Conservation (phyloP, 331 rosid species). For the Spiraea crenata region DNA sequence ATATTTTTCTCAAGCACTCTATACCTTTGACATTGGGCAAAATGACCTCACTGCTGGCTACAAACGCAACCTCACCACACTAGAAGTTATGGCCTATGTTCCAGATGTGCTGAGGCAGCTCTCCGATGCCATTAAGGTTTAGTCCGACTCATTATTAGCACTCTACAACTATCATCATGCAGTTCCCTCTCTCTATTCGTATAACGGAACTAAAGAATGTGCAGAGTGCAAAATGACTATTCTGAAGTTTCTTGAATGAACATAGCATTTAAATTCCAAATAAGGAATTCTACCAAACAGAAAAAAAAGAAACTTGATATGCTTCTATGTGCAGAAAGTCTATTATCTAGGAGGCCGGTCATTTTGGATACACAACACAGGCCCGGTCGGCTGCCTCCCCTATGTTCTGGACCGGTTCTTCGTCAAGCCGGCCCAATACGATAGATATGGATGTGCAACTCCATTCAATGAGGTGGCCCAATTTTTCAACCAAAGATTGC, state of each 20-base stretch:
- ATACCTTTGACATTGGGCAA: constrained; percentile 79
- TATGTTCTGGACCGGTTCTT: constrained; percentile 48
- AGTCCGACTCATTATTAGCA: too few relatives aligned
- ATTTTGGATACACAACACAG: constrained; percentile 70
- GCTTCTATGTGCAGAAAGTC: constrained; percentile 12
- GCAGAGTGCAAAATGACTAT: too few relatives aligned
- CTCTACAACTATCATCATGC: too few relatives aligned
- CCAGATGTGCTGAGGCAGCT: constrained; percentile 55
- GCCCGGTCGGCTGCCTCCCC: constrained; percentile 74
- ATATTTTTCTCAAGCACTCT: constrained; percentile 49
- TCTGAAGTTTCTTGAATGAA: neutral
- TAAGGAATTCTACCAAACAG: too few relatives aligned
- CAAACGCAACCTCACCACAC: constrained; percentile 54
- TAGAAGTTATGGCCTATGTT: constrained; percentile 55
- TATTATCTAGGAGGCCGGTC: constrained; percentile 58
- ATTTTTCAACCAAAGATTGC: constrained; percentile 47
- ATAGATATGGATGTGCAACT: constrained; percentile 50
- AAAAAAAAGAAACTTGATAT: too few relatives aligned
- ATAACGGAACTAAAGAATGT: too few relatives aligned
- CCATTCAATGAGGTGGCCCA: constrained; percentile 61
- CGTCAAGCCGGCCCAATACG: constrained; percentile 22
- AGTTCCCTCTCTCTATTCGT: too few relatives aligned
- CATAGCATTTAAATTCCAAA: neutral
- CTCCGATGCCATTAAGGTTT: constrained; percentile 47
- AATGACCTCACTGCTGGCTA: constrained; percentile 71